Percentiles rank a stretch among this genome's conserved stretches.
Evolutionary conservation across 2,329 filamentous ascomycete species (phyloP).

Genomic region (Botrytis sinoallii): DNA sequence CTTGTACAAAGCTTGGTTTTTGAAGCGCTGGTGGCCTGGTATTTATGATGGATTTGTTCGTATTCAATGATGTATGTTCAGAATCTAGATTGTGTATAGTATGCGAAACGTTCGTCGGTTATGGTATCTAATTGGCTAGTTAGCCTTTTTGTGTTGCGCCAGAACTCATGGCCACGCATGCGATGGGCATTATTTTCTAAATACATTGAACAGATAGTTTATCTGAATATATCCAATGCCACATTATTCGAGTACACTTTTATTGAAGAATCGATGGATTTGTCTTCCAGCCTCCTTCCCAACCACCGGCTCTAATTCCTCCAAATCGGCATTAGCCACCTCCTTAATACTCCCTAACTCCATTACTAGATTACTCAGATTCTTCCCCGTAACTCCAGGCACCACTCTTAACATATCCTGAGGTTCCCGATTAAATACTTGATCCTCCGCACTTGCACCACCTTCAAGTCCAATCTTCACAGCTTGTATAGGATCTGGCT

Average conservation of each 20-base stretch:
- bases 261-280: slow-evolving; percentile 78
- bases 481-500: slow-evolving; percentile 86
- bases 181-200: not conserved
- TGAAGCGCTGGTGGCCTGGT: not conserved
- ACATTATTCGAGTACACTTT: slow-evolving; percentile 33
- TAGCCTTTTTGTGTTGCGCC: not conserved
- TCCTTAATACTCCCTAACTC: slow-evolving; percentile 74
- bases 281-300: slow-evolving; percentile 74
- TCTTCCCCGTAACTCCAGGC: slow-evolving; percentile 79
- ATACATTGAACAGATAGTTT: not conserved
- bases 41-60: not conserved
- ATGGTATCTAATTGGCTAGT: not conserved
- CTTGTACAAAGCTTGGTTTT: not conserved
- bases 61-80: not conserved
- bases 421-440: slow-evolving; percentile 77
- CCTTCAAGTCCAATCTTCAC: slow-evolving; percentile 77
- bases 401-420: slow-evolving; percentile 87
- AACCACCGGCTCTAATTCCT: slow-evolving; percentile 69
- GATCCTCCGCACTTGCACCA: slow-evolving; percentile 58
- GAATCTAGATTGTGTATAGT: not conserved
- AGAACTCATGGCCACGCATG: not conserved
- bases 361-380: slow-evolving; percentile 67
- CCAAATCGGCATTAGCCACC: slow-evolving; percentile 79
- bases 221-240: not conserved
- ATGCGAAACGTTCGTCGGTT: too few species aligned